Conservation (phyloP, 306 rosid genomes). For the Begonia masoniana region DNA sequence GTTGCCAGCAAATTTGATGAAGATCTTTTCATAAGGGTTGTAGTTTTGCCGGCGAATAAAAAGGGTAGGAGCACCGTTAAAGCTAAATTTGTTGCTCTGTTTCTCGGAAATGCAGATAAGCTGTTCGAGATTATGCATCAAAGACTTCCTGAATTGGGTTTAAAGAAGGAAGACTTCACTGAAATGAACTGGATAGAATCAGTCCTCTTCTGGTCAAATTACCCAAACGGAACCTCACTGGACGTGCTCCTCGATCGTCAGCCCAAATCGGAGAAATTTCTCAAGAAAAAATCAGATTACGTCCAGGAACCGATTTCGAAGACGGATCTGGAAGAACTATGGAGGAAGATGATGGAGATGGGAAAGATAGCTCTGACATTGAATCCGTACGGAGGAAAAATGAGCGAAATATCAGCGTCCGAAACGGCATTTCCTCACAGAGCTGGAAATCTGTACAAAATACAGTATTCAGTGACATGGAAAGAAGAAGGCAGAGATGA, state of each 20-base stretch:
- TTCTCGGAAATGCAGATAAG: slow-evolving; percentile 35
- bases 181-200: slow-evolving; percentile 63
- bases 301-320: slow-evolving; percentile 39
- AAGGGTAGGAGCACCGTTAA: slow-evolving; percentile 27
- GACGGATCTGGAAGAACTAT: slow-evolving; percentile 33
- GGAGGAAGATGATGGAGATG: slow-evolving; percentile 54
- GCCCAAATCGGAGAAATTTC: slow-evolving; percentile 22
- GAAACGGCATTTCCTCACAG: slow-evolving; percentile 69
- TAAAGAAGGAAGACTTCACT: slow-evolving; percentile 27
- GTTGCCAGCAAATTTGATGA: slow-evolving; percentile 31
- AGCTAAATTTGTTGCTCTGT: slow-evolving; percentile 45
- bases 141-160: slow-evolving; percentile 39
- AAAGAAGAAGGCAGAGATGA: slow-evolving; percentile 31
- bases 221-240: slow-evolving; percentile 28
- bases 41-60: slow-evolving; percentile 35
- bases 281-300: slow-evolving; percentile 70
- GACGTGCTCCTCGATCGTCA: slow-evolving; percentile 44
- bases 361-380: slow-evolving; percentile 31
- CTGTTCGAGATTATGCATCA: slow-evolving; percentile 27
- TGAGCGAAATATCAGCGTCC: slow-evolving; percentile 42
- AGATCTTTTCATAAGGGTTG: slow-evolving; percentile 43
- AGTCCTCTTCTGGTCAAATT: slow-evolving; percentile 42
- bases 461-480: slow-evolving; percentile 60
- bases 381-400: slow-evolving; percentile 61
- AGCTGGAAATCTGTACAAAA: slow-evolving; percentile 50